These are phyloP conservation scores for Pseudonectria foliicola DNA, from an alignment of 2,329 filamentous ascomycete genomes.

Conservation along the genomic window DNA sequence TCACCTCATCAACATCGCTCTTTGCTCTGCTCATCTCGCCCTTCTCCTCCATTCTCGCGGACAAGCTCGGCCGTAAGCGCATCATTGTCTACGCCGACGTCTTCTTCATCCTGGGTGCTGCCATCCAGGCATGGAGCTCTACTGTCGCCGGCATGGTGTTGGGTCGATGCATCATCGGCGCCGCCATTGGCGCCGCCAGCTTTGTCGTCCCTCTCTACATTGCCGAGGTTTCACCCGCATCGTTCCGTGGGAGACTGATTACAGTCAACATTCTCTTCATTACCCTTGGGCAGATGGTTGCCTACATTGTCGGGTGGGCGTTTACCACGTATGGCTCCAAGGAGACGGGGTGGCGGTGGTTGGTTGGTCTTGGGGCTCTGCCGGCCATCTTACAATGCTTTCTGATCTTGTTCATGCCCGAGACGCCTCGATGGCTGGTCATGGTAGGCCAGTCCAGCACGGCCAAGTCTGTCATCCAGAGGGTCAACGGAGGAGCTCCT, in stretches of 20 bases:
- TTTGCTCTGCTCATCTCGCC: slow-evolving; percentile 59
- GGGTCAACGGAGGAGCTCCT: slow-evolving; percentile 50
- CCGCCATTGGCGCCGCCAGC: slow-evolving; percentile 67
- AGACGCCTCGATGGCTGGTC: slow-evolving; percentile 84
- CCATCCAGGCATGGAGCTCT: slow-evolving; percentile 53
- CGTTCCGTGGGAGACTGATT: slow-evolving; percentile 70
- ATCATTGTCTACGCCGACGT: slow-evolving; percentile 58
- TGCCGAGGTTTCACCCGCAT: slow-evolving; percentile 72
- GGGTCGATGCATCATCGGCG: slow-evolving; percentile 62
- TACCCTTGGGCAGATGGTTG: slow-evolving; percentile 80
- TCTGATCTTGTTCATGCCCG: slow-evolving; percentile 68
- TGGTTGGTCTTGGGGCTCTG: slow-evolving; percentile 77
- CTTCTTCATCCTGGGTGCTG: slow-evolving; percentile 62
- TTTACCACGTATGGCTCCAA: slow-evolving; percentile 50
- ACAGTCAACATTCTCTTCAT: slow-evolving; percentile 79
- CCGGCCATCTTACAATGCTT: slow-evolving; percentile 67
- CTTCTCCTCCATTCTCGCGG: slow-evolving; percentile 56
- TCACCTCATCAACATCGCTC: slow-evolving; percentile 62
- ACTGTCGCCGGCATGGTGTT: slow-evolving; percentile 58
- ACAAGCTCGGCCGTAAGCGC: slow-evolving; percentile 52
- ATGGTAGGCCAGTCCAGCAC: slow-evolving; percentile 54
- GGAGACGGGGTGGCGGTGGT: slow-evolving; percentile 73
- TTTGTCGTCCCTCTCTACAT: slow-evolving; percentile 86
- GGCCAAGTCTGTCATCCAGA: slow-evolving; percentile 58
- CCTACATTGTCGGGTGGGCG: slow-evolving; percentile 76